phyloP scores from a whole-genome alignment of 1,139 yeast genomes.

The Lodderomyces beijingensis region DNA sequence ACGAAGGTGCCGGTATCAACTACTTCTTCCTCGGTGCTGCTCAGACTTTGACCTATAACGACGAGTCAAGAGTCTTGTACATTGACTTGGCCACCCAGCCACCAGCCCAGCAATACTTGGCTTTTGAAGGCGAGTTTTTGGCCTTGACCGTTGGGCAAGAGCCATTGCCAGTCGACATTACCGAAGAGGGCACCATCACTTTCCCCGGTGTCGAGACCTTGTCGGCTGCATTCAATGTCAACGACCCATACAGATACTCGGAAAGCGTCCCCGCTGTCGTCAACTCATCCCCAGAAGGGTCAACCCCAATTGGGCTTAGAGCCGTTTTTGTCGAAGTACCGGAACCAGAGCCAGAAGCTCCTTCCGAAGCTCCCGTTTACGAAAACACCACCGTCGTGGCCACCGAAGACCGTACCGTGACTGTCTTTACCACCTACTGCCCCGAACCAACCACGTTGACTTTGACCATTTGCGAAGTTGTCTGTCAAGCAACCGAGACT shows the following conservation, averaged over 20 bases:
- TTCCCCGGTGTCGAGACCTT: conserved; percentile 26
- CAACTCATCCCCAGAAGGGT: conserved; percentile 13
- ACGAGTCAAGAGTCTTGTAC: conserved; percentile 45
- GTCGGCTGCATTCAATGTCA: conserved; percentile 38
- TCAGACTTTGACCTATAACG: conserved; percentile 43
- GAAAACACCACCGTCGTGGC: neutral
- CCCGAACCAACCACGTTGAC: conserved; percentile 12
- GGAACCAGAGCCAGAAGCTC: conserved; percentile 6
- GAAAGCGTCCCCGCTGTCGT: conserved; percentile 20
- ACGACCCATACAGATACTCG: conserved; percentile 43
- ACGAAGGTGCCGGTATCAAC: conserved; percentile 57
- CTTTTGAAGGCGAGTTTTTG: conserved; percentile 8
- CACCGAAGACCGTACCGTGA: conserved; percentile 3
- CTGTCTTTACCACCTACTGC: conserved; percentile 9
- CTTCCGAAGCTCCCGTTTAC: conserved; percentile 1
- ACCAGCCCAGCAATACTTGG: conserved; percentile 8
- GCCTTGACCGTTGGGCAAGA: conserved; percentile 16
- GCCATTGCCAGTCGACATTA: conserved; percentile 14
- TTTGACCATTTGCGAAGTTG: conserved; percentile 8
- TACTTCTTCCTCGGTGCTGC: conserved; percentile 31
- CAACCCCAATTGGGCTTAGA: conserved; percentile 16
- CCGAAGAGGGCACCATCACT: conserved; percentile 21
- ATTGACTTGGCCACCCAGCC: conserved; percentile 14
- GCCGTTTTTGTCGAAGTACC: conserved; percentile 14
- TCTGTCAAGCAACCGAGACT: conserved; percentile 6